Evolutionary conservation across 257 asterid species (phyloP).

Genomic region (Fraxinus anomala): DNA sequence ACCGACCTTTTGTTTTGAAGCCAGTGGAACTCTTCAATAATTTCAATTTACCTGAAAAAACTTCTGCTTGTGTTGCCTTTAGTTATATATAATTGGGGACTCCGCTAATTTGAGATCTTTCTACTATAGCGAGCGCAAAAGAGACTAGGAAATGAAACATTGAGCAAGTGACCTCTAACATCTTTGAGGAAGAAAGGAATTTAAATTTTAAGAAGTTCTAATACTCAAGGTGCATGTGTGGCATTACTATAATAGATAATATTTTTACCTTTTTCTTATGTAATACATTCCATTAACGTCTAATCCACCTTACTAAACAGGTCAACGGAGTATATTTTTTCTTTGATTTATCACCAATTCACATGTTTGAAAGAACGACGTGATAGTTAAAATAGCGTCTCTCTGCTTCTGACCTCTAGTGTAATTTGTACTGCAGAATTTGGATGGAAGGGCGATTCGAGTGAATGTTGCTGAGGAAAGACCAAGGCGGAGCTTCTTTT

Average conservation of each 20-base stretch:
- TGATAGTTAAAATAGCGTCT: too few species aligned
- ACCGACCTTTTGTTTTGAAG: neutral
- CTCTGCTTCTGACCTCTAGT: neutral
- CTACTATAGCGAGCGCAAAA: neutral
- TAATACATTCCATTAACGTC: neutral
- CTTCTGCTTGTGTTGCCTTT: neutral
- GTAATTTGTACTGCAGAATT: constrained; percentile 45
- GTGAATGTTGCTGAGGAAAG: constrained; percentile 76
- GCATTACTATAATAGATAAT: neutral
- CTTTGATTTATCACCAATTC: neutral
- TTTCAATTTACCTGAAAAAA: neutral
- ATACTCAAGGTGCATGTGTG: neutral
- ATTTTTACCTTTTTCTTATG: neutral
- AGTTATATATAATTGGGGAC: too few species aligned
- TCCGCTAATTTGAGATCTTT: too few species aligned
- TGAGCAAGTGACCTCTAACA: neutral
- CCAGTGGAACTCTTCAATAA: too few species aligned
- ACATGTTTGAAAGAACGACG: neutral
- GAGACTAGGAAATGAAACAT: neutral
- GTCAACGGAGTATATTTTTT: neutral
- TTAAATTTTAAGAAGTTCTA: neutral
- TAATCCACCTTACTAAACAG: neutral
- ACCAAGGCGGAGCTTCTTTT: constrained; percentile 54
- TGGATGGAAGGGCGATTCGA: constrained; percentile 73
- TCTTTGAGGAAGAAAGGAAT: neutral